A percentile compares a stretch with the other conserved stretches of the same genome.
These are phyloP conservation scores for Phlebiopsis flavidoalba DNA, from an alignment of 768 basidiomycete genomes.

Conservation along the genomic window DNA sequence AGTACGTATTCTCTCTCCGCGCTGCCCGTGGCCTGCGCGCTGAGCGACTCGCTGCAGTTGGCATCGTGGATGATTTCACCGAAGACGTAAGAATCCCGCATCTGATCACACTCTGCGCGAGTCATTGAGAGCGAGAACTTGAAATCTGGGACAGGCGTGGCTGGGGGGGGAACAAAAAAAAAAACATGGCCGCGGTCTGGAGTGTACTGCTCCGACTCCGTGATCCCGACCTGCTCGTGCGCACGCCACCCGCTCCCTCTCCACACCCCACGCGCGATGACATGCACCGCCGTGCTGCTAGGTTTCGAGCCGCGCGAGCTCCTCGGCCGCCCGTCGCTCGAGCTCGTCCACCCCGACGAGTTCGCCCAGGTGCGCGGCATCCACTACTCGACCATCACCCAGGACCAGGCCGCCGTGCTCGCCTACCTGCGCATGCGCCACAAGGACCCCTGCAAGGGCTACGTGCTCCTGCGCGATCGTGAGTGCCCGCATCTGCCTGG, in stretches of 20 bases:
- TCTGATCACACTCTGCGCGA: neutral
- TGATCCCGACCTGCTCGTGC: conserved; percentile 23
- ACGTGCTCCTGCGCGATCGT: conserved; percentile 70
- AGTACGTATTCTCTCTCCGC: conserved; percentile 43
- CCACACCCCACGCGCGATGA: neutral
- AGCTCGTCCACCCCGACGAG: conserved; percentile 81
- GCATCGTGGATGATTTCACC: conserved; percentile 80
- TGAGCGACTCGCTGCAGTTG: conserved; percentile 43
- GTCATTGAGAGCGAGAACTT: conserved; percentile 6
- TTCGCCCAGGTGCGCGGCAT: conserved; percentile 57
- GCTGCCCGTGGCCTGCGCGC: neutral
- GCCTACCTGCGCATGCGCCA: conserved; percentile 77
- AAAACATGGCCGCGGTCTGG: too few relatives aligned
- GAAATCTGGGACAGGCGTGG: conserved; percentile 16
- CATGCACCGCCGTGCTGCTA: conserved; percentile 22
- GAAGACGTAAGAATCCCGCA: conserved; percentile 45
- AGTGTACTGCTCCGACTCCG: conserved; percentile 25
- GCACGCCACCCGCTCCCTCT: neutral
- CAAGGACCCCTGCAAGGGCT: conserved; percentile 74
- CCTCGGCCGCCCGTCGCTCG: conserved; percentile 60
- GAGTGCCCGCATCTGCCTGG: conserved; percentile 26
- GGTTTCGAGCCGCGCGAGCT: conserved; percentile 74
- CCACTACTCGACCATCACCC: conserved; percentile 72
- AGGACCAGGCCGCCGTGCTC: conserved; percentile 76
- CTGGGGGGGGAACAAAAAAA: too few relatives aligned